Base-by-base conservation (phyloP, 352 stramenopile species). In the Globisporangium barbulae region DNA sequence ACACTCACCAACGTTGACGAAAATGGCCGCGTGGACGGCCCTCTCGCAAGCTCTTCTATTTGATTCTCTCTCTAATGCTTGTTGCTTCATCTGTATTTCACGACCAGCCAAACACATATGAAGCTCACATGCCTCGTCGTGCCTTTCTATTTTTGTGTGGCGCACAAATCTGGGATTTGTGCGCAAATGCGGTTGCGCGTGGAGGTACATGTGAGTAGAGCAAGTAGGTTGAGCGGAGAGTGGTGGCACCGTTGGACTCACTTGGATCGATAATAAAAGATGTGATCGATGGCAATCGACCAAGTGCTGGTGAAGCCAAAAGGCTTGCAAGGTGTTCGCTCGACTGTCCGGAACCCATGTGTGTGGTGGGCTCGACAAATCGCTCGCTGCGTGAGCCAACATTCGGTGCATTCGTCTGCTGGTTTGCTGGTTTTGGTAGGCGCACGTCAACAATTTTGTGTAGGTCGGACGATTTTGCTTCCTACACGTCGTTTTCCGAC, bases 131-230 rank as follows among this genome's bases (percentile, higher is more conserved):
- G n/a, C 44, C 37, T 50, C 44, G 21, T 49, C 2, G 21, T 54
- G 48, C 48, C 48, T 54, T 37, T 37, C 15, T 35, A 22, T 54
- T 13, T 53, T 53, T 53, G 15, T 37, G 12, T 54, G 9, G 25
- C 2, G 25, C 25, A 2, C 25, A 2, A 3, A 1, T 28, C 25
- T 28, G 25, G 25, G 25, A 12, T 25, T 17, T 50, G 19, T 53
- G 47, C 30, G 10, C 30, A 21, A 21, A 31, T 49, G 44, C 44
- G 13, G 47, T 53, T 53, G 48, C 39, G 39, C 28, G 31, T 55
- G 49, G 49, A 55, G 49, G 49, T 55, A 55, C 5, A 39, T 41
- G 49, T 55, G 49, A 15, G 49, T 55, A 55, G 49, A 55, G n/a
- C 30, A 39, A 55, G 49, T 55, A 37, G 49, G 49, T 55, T 39